Evolutionary conservation across 2,329 filamentous ascomycete species (phyloP), one percentile per base, ranked within the genome.

Genomic region (Fusarium hostae): DNA sequence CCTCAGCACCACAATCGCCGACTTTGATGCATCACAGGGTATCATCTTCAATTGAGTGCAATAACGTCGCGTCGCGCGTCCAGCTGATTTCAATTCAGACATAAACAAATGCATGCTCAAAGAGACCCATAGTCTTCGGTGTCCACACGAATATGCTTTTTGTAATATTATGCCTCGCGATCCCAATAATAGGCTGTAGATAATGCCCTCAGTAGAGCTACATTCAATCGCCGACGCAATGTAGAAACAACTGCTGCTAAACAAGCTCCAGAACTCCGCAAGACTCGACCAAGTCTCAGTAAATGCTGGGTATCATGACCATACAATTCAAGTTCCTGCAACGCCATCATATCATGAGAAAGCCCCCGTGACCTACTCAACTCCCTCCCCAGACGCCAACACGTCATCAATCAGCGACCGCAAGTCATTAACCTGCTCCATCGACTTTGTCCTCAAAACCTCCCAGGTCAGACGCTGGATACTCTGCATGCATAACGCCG

Each of bases 51-150:
- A 22, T 22, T 9, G 13, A 15, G 1, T 22, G 13, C 9, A 15
- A 22, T 1, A 15, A 41, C 2, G 1, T 9, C 5, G n/a, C n/a
- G 1, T 22, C n/a, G 8, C 3, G 2, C 3, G 13, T 15, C n/a
- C 8, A 22, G n/a, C 9, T 40, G 5, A 5, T 3, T 15, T 15
- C n/a, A 15, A 15, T 22, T 4, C 1, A 22, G 13, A 15, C 8
- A 22, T 6, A 6, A 41, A 41, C 3, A 9, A 22, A 9, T 15
- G 8, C 8, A 1, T 22, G 5, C n/a, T 15, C 13, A n/a, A 15
- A 22, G 20, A 40, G 39, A 40, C 20, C 7, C 5, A 5, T n/a
- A n/a, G n/a, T n/a, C n/a, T n/a, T n/a, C n/a, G n/a, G n/a, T n/a
- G n/a, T n/a, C n/a, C n/a, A n/a, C n/a, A n/a, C n/a, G n/a, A n/a